phyloP scores from a whole-genome alignment of 2,329 filamentous ascomycete species.

The Colletotrichum chlorophyti region DNA sequence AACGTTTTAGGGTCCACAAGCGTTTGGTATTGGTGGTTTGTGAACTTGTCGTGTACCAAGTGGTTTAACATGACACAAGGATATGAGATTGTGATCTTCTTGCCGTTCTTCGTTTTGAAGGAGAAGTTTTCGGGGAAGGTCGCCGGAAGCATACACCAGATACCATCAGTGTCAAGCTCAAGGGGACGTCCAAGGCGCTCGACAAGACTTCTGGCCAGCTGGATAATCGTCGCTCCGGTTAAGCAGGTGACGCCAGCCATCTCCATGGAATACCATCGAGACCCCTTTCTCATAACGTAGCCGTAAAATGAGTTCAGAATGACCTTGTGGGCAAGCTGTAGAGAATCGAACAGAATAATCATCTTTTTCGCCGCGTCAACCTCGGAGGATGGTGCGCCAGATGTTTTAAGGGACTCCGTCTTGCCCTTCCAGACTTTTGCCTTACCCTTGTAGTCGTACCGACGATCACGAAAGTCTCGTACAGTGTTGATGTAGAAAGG shows the following conservation, averaged over 20 bases:
- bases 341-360: slow-evolving; percentile 93
- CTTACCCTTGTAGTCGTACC: slow-evolving; percentile 98
- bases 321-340: slow-evolving; percentile 97
- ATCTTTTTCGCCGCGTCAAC: slow-evolving; percentile 98
- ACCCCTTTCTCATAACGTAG: slow-evolving; percentile 99
- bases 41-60: slow-evolving; percentile 91
- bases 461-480: slow-evolving; percentile 91
- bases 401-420: slow-evolving; percentile 82
- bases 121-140: slow-evolving; percentile 96
- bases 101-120: slow-evolving; percentile 94
- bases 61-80: slow-evolving; percentile 99
- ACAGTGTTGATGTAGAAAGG: slow-evolving; percentile 99
- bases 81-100: slow-evolving; percentile 96
- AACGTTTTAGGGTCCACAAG: slow-evolving; percentile 79
- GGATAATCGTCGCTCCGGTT: slow-evolving; percentile 95
- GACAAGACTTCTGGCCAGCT: slow-evolving; percentile 91
- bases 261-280: slow-evolving; percentile 98
- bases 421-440: slow-evolving; percentile 99
- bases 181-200: slow-evolving; percentile 91
- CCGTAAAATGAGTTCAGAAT: slow-evolving; percentile 99
- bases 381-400: slow-evolving; percentile 77
- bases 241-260: slow-evolving; percentile 99
- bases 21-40: slow-evolving; percentile 96
- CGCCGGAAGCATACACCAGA: slow-evolving; percentile 98
- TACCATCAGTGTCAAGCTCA: slow-evolving; percentile 97